Evolutionary conservation across 495 filamentous ascomycete genomes (phyloP).

Genomic region (Sordaria brevicollis): DNA sequence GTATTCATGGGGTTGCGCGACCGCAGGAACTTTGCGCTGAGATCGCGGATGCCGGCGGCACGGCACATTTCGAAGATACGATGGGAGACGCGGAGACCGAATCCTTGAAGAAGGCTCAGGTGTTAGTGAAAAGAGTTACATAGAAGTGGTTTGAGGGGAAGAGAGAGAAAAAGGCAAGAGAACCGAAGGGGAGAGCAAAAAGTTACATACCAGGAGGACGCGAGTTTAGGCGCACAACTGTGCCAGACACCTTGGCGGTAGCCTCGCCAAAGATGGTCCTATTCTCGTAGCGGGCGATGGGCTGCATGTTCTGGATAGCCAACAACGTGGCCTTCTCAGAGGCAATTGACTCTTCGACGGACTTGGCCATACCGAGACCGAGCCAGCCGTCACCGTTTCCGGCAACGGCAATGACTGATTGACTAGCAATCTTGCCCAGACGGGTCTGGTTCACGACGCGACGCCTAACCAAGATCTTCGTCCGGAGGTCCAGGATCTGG

Average conservation of each 20-base stretch:
- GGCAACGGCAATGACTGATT: conserved; percentile 63
- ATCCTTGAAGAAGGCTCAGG: conserved; percentile 27
- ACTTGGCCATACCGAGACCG: conserved; percentile 84
- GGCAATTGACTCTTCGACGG: conserved; percentile 57
- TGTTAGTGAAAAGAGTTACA: background rate
- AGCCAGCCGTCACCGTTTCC: conserved; percentile 78
- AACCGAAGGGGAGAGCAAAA: too few species aligned
- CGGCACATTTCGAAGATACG: conserved; percentile 89
- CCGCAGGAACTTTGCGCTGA: conserved; percentile 67
- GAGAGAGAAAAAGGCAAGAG: background rate
- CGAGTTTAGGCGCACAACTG: conserved; percentile 64
- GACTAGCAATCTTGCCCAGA: conserved; percentile 75
- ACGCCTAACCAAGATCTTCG: conserved; percentile 60
- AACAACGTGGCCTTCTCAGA: conserved; percentile 54
- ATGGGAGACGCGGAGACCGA: conserved; percentile 81
- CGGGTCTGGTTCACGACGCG: conserved; percentile 85
- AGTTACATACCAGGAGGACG: conserved; percentile 85
- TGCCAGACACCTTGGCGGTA: conserved; percentile 72
- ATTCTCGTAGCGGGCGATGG: conserved; percentile 78
- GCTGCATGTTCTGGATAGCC: conserved; percentile 79
- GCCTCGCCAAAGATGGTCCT: conserved; percentile 86
- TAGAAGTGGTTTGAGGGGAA: background rate
- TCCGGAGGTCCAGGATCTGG: conserved; percentile 43
- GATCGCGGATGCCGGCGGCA: conserved; percentile 70
- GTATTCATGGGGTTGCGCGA: conserved; percentile 93